These are phyloP conservation scores for Apodospora peruviana DNA, from an alignment of 495 filamentous ascomycete species.

Conservation along the genomic window DNA sequence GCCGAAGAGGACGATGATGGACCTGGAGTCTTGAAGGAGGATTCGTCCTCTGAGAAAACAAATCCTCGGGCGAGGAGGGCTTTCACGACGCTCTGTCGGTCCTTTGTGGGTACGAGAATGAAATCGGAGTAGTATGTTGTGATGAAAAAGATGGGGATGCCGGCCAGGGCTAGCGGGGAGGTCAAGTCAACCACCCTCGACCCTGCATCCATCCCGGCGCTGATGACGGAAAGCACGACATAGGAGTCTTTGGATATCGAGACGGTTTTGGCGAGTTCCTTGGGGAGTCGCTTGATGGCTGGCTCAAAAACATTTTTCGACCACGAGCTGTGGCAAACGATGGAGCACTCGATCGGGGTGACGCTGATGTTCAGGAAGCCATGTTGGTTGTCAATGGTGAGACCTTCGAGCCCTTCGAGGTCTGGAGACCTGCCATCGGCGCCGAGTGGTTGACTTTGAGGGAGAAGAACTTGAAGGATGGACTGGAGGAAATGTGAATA, in stretches of 20 bases:
- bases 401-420: conserved; percentile 30
- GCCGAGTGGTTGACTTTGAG: conserved; percentile 35
- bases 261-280: conserved; percentile 46
- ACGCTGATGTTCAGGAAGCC: conserved; percentile 91
- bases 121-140: conserved; percentile 98
- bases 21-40: conserved; percentile 62
- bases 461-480: conserved; percentile 78
- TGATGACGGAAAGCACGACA: conserved; percentile 81
- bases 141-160: conserved; percentile 96
- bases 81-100: conserved; percentile 64
- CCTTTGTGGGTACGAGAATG: conserved; percentile 79
- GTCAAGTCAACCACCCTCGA: conserved; percentile 89
- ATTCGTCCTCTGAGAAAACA: conserved; percentile 64
- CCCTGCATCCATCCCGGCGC: conserved; percentile 86
- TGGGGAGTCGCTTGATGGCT: conserved; percentile 49
- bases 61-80: conserved; percentile 78
- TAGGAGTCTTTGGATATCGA: conserved; percentile 78
- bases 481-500: conserved; percentile 79
- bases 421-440: conserved; percentile 13
- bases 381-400: conserved; percentile 48
- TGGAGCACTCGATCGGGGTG: conserved; percentile 87
- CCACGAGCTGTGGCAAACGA: conserved; percentile 75
- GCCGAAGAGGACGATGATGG: conserved; percentile 5
- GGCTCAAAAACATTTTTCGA: conserved; percentile 70
- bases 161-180: conserved; percentile 82